phyloP scores from a whole-genome alignment of 331 rosid genomes.

The Quercus lobata region DNA sequence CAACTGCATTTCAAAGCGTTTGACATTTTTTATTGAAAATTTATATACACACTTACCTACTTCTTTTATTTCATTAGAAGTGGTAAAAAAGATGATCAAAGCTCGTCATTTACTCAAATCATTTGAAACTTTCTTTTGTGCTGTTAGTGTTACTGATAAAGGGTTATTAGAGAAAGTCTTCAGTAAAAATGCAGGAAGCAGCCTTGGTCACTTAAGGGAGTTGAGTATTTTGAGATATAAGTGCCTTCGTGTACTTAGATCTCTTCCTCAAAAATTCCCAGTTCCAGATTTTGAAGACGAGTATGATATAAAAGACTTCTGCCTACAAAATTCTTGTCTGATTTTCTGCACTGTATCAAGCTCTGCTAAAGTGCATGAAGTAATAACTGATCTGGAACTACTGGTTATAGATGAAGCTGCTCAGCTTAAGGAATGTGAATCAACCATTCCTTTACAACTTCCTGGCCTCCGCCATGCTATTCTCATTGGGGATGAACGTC shows the following conservation, averaged over 20 bases:
- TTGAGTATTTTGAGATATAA: background rate
- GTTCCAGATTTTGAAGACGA: background rate
- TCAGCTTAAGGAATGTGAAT: slow-evolving; percentile 59
- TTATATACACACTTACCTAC: slow-evolving; percentile 31
- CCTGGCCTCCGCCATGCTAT: slow-evolving; percentile 30
- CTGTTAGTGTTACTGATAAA: background rate
- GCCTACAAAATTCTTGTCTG: slow-evolving; percentile 37
- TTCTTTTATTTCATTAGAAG: slow-evolving; percentile 15
- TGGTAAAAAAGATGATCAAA: slow-evolving; percentile 9
- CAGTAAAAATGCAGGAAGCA: background rate
- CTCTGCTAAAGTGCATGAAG: slow-evolving; percentile 28
- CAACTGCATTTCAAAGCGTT: background rate
- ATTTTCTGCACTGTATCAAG: slow-evolving; percentile 50
- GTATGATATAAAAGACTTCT: background rate
- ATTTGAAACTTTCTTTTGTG: background rate
- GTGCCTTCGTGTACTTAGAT: slow-evolving; percentile 11
- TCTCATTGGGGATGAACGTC: slow-evolving; percentile 57
- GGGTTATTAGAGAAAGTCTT: background rate
- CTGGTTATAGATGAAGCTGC: slow-evolving; percentile 48
- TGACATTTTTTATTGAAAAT: background rate
- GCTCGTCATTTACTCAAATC: slow-evolving; percentile 6
- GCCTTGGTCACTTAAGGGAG: background rate
- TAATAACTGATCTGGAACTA: background rate
- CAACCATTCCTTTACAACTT: slow-evolving; percentile 46
- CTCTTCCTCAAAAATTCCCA: slow-evolving; percentile 17